Evolutionary conservation across 1,284 basidiomycete genomes (phyloP).

Genomic region (Ustilago crameri): DNA sequence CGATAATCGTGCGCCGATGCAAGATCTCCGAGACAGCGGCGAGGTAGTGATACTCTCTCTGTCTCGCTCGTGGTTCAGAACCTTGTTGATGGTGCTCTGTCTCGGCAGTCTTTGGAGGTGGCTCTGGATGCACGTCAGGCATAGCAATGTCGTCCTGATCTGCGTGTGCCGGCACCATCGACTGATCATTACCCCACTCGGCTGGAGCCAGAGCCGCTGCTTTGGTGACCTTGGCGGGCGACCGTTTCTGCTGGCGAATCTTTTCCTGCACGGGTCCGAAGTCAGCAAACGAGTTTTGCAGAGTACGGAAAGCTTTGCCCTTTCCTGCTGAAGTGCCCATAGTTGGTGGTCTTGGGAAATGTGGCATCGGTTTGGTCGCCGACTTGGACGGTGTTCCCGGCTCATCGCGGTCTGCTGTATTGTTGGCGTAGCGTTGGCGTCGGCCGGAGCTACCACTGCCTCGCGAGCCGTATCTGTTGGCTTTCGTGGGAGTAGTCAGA

Average conservation of each 20-base stretch:
- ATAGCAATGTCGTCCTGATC: conserved; percentile 17
- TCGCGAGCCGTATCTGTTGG: conserved; percentile 15
- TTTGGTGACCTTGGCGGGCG: conserved; percentile 14
- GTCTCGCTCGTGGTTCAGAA: neutral
- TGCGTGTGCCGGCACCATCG: neutral
- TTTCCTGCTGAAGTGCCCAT: conserved; percentile 26
- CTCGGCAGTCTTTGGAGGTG: neutral
- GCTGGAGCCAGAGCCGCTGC: conserved; percentile 14
- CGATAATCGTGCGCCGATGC: conserved; percentile 28
- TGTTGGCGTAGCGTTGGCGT: conserved; percentile 20
- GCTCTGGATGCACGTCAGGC: conserved; percentile 8
- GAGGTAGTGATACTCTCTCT: conserved; percentile 26
- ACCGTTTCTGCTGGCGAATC: conserved; percentile 23
- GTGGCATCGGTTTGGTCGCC: conserved; percentile 10
- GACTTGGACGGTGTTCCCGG: conserved; percentile 37
- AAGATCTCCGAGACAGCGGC: conserved; percentile 40
- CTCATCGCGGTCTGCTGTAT: conserved; percentile 19
- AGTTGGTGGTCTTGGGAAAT: conserved; percentile 23
- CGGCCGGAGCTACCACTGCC: conserved; percentile 34
- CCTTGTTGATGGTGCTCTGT: neutral
- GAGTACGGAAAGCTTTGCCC: conserved; percentile 26
- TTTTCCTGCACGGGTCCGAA: conserved; percentile 43
- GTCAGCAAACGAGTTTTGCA: conserved; percentile 48
- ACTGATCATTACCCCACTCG: conserved; percentile 28
- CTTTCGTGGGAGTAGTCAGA: conserved; percentile 44